phyloP scores from a whole-genome alignment of 2,329 filamentous ascomycete genomes.

The Aphanoascus verrucosus region DNA sequence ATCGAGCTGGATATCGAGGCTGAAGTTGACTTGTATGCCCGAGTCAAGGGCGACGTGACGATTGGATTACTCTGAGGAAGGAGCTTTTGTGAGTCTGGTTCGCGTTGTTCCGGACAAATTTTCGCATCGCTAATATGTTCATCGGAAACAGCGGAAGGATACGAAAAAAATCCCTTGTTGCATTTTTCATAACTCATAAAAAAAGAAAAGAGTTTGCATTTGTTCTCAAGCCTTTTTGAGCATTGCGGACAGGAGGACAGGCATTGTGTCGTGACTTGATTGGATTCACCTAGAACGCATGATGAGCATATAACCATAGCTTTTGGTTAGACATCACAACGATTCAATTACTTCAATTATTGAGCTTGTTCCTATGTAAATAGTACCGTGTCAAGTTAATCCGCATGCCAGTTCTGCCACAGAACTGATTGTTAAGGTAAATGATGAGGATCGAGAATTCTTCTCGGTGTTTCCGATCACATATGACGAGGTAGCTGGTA shows the following conservation, averaged over 20 bases:
- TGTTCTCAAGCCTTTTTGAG: no score
- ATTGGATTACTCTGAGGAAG: constrained; percentile 30
- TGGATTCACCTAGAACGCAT: background rate
- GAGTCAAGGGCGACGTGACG: constrained; percentile 26
- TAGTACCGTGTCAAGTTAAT: background rate
- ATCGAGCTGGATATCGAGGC: constrained; percentile 30
- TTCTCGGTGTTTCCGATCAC: no score
- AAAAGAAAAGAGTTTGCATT: no score
- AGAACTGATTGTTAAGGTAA: background rate
- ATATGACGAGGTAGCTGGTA: background rate
- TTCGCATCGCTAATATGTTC: constrained; percentile 1
- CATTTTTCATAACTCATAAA: no score
- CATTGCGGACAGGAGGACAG: no score
- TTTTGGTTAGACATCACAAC: background rate
- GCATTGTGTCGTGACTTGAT: no score
- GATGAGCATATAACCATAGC: background rate
- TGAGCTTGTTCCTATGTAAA: background rate
- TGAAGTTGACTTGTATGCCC: constrained; percentile 24
- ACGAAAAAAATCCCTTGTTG: background rate
- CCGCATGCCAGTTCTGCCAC: no score
- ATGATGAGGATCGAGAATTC: no score
- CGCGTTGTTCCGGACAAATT: background rate
- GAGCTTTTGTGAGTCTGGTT: constrained; percentile 6
- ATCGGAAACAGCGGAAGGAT: background rate
- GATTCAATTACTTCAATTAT: background rate